Evolutionary conservation across 1,139 yeast genomes (phyloP), one percentile per base, ranked within the genome.

Genomic region (Lodderomyces elongisporus): DNA sequence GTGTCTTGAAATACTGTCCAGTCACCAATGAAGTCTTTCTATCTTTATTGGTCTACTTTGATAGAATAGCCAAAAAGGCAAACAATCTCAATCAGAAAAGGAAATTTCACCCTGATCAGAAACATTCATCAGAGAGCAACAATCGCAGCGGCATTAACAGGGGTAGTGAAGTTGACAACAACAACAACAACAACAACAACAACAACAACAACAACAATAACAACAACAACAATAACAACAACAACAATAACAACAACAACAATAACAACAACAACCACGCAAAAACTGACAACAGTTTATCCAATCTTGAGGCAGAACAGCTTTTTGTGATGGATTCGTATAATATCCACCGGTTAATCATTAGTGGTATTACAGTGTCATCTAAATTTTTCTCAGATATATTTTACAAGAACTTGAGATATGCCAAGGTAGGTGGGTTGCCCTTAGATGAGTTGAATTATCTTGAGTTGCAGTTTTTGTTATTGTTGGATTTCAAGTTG

Each of bases 341-440:
- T 59, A 91, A 91, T 56, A 88, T 91, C 44, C 99, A 91, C 60
- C 71, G 99, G 42, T 70, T 91, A 40, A 85, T 91, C 35, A 91
- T 91, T 30, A 85, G 95, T n/a, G 98, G 97, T 7, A 84, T 93
- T 36, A 91, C 98, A 0, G 97, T 91, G 15, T 87, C 95, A 16
- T 84, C 95, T 28, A 91, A 91, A 62, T 93, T 91, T 58, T 89
- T 89, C 57, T 82, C 94, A 47, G 99, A 91, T 60, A 88, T 91
- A 34, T 93, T 91, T 55, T 91, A 93, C 69, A 91, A 93, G 52
- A 91, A 93, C 58, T 80, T 94, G 35, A 74, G 99, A 43, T 91
- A 93, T 56, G 97, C 98, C 16, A 87, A 91, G 58, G 97, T 91
- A 27, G 98, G 99, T 6, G 99, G 99, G 2, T 70, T 91, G 37